Percentiles rank a stretch among this genome's conserved stretches.
These are phyloP conservation scores for Schizosaccharomyces japonicus DNA, from an alignment of 805 yeast species.

Conservation along the genomic window DNA sequence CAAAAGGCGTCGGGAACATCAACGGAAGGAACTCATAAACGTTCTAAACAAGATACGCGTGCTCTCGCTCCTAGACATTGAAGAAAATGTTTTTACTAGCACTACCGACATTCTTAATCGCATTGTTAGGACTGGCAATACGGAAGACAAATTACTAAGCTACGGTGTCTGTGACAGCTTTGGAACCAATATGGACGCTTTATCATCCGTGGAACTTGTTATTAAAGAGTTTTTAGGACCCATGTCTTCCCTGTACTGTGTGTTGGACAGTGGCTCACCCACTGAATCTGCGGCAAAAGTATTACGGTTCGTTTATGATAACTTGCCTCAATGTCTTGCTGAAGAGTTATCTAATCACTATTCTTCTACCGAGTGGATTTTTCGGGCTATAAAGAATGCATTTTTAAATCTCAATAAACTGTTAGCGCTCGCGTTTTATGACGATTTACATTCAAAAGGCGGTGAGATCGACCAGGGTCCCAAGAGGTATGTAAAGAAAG, in stretches of 20 bases:
- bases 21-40: constrained; percentile 15
- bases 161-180: constrained; percentile 37
- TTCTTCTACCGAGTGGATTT: neutral
- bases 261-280: neutral
- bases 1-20: constrained; percentile 16
- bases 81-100: constrained; percentile 63
- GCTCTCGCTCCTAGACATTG: constrained; percentile 83
- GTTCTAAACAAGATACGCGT: constrained; percentile 44
- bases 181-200: neutral
- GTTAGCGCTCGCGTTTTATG: neutral
- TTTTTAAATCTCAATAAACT: neutral
- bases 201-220: neutral
- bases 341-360: neutral
- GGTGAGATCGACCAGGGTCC: neutral
- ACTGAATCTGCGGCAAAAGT: neutral
- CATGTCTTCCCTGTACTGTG: neutral
- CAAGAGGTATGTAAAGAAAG: neutral
- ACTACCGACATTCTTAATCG: constrained; percentile 70
- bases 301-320: neutral
- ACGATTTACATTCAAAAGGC: neutral
- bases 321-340: neutral
- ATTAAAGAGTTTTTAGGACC: neutral
- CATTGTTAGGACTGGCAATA: constrained; percentile 76
- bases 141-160: constrained; percentile 47
- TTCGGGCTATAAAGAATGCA: neutral